Conservation (phyloP, 768 basidiomycete genomes). For the Agrocybe praecox region DNA sequence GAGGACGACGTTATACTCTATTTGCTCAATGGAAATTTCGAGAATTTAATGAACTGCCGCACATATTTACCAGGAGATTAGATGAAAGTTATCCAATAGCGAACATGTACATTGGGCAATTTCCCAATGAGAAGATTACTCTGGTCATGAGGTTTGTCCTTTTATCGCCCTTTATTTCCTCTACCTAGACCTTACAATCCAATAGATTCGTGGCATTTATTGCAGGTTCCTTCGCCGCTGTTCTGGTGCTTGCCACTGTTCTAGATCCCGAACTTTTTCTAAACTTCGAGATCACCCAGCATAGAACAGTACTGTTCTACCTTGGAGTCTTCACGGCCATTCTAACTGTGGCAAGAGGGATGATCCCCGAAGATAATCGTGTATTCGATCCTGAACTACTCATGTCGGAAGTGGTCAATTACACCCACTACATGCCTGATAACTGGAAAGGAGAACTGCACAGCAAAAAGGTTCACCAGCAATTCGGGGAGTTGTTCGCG, state of each 20-base stretch:
- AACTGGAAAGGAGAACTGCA: conserved; percentile 91
- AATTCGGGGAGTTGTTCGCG: conserved; percentile 91
- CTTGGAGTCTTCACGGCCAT: conserved; percentile 85
- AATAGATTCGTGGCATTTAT: conserved; percentile 93
- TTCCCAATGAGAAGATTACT: conserved; percentile 93
- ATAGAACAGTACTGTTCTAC: conserved; percentile 94
- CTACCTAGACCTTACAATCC: neutral
- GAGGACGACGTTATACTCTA: conserved; percentile 89
- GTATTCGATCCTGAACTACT: conserved; percentile 94
- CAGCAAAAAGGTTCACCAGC: conserved; percentile 87
- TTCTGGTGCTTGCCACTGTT: conserved; percentile 88
- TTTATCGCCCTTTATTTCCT: conserved; percentile 1
- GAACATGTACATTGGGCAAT: conserved; percentile 96
- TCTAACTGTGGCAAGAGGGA: conserved; percentile 88
- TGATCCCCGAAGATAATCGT: conserved; percentile 93
- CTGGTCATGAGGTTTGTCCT: conserved; percentile 80
- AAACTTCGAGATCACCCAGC: conserved; percentile 92
- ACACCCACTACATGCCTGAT: conserved; percentile 95
- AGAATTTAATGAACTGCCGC: conserved; percentile 97
- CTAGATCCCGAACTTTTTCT: conserved; percentile 93
- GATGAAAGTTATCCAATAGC: conserved; percentile 89
- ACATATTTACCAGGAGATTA: conserved; percentile 85
- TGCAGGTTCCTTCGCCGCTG: conserved; percentile 95
- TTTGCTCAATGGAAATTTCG: conserved; percentile 98
- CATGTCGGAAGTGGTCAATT: conserved; percentile 89